phyloP scores from a whole-genome alignment of 2,329 filamentous ascomycete species.

The Alternaria sp. region DNA sequence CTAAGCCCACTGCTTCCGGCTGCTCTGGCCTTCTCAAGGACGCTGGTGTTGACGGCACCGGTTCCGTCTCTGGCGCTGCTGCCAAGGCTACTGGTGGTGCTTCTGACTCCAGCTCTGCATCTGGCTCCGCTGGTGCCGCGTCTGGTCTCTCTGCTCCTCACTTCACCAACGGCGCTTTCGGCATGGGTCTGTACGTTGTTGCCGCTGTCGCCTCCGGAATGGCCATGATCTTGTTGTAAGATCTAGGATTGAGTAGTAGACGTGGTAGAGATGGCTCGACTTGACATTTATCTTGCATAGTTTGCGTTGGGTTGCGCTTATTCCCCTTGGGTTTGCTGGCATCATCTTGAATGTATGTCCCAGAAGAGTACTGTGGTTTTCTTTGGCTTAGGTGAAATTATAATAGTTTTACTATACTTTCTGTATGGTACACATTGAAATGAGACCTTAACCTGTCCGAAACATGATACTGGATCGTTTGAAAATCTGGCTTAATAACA shows the following conservation, averaged over 20 bases:
- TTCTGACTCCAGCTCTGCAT: slow-evolving; percentile 8
- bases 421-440: slow-evolving; percentile 6
- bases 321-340: slow-evolving; percentile 12
- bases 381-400: slow-evolving; percentile 5
- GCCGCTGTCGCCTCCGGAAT: slow-evolving; percentile 61
- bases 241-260: not conserved
- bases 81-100: slow-evolving; percentile 20
- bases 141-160: slow-evolving; percentile 55
- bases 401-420: slow-evolving; percentile 2
- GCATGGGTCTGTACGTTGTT: slow-evolving; percentile 60
- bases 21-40: slow-evolving; percentile 69
- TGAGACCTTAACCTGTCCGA: not conserved
- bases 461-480: not conserved
- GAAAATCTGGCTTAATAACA: not conserved
- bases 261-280: not conserved
- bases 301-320: slow-evolving; percentile 20
- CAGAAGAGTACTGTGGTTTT: slow-evolving; percentile 6
- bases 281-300: slow-evolving; percentile 15
- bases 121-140: slow-evolving; percentile 46
- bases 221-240: slow-evolving; percentile 64
- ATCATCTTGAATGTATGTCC: not conserved
- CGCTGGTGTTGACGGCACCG: slow-evolving; percentile 69
- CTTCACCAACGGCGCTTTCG: slow-evolving; percentile 56
- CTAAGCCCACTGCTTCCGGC: slow-evolving; percentile 55
- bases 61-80: slow-evolving; percentile 58